A percentile compares a stretch with the other conserved stretches of the same genome.
Conservation (phyloP, 2,329 filamentous ascomycete species). For the Aspergillus transmontanensis region DNA sequence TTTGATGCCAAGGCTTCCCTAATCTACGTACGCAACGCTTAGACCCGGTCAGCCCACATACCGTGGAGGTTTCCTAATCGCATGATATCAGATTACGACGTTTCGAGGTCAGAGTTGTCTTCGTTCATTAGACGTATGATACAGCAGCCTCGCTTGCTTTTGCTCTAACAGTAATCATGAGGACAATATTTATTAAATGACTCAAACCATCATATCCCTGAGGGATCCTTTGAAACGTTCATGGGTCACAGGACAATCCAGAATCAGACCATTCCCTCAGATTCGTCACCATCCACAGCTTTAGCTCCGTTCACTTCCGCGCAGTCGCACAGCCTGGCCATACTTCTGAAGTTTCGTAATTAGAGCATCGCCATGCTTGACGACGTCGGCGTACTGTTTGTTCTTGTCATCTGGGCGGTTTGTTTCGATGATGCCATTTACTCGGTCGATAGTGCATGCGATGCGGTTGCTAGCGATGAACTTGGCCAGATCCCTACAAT, state of each 20-base stretch:
- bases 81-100: conserved; percentile 3
- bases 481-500: conserved; percentile 79
- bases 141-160: conserved; percentile 27
- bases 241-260: conserved; percentile 11
- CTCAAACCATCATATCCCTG: conserved; percentile 6
- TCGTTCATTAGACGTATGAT: conserved; percentile 26
- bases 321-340: conserved; percentile 89
- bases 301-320: conserved; percentile 88
- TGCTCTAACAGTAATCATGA: conserved; percentile 22
- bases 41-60: not conserved
- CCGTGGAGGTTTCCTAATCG: not conserved
- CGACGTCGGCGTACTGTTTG: conserved; percentile 98
- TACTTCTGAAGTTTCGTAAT: conserved; percentile 99
- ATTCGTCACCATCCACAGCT: conserved; percentile 3
- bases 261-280: conserved; percentile 1
- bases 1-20: conserved; percentile 1
- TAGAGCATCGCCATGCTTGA: conserved; percentile 94
- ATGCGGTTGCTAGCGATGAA: conserved; percentile 96
- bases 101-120: conserved; percentile 17
- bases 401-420: conserved; percentile 99
- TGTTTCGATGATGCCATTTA: conserved; percentile 96
- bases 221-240: conserved; percentile 1
- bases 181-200: conserved; percentile 14
- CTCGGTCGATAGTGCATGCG: conserved; percentile 95
- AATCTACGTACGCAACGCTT: not conserved